phyloP scores from a whole-genome alignment of 2,329 filamentous ascomycete genomes.

The Didymella lethalis region DNA sequence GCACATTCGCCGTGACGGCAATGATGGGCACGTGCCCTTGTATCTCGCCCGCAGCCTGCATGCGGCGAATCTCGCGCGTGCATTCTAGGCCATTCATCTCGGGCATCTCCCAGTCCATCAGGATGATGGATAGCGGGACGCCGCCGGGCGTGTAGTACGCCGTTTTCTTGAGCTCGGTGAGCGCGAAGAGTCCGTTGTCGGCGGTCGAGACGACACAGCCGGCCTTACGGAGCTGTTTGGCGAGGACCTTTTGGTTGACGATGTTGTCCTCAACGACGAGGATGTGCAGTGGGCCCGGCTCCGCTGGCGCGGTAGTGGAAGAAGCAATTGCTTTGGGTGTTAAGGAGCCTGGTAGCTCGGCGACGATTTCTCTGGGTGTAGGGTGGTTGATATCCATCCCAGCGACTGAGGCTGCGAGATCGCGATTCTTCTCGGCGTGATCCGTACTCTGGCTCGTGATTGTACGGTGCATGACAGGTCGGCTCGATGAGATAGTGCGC shows the following conservation, averaged over 20 bases:
- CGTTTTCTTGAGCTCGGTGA: constrained; percentile 36
- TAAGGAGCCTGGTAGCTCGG: neutral
- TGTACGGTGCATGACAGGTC: constrained; percentile 7
- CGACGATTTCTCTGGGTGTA: constrained; percentile 6
- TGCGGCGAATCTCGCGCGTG: constrained; percentile 42
- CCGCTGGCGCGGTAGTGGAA: neutral
- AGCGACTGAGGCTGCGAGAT: constrained; percentile 21
- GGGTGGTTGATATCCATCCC: constrained; percentile 6
- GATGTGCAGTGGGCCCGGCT: constrained; percentile 31
- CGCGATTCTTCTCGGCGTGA: constrained; percentile 15
- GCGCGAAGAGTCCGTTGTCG: constrained; percentile 45
- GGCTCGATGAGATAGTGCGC: constrained; percentile 21
- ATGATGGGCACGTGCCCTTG: constrained; percentile 45
- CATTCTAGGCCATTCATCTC: constrained; percentile 51
- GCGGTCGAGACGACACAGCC: constrained; percentile 43
- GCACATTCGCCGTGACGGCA: constrained; percentile 49
- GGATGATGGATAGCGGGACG: constrained; percentile 40
- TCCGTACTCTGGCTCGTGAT: constrained; percentile 15
- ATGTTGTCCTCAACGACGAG: constrained; percentile 50
- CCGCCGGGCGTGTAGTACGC: constrained; percentile 22
- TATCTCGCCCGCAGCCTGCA: constrained; percentile 33
- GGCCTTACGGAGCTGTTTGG: constrained; percentile 43
- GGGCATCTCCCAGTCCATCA: constrained; percentile 52
- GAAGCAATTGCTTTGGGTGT: neutral
- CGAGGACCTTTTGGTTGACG: constrained; percentile 48